Percentiles rank a stretch among this genome's conserved stretches.
These are phyloP conservation scores for Yamadazyma diddensiae DNA, from an alignment of 1,139 yeast species.

Conservation along the genomic window DNA sequence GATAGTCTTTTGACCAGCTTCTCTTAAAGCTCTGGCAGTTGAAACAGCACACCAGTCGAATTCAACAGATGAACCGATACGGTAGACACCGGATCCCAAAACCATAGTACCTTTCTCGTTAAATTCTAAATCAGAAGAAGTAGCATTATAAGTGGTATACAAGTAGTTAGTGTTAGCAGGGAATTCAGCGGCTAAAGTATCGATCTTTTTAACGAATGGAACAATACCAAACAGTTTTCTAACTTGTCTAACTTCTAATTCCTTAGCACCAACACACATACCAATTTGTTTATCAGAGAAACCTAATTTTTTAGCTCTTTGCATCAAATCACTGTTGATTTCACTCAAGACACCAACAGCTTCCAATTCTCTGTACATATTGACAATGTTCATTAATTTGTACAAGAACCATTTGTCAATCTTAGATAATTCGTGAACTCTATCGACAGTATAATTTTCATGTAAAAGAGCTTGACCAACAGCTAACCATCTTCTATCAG, in stretches of 20 bases:
- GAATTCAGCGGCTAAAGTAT: conserved; percentile 97
- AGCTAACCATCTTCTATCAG: conserved; percentile 98
- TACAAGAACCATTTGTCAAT: conserved; percentile 95
- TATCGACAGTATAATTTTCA: conserved; percentile 86
- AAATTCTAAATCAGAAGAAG: conserved; percentile 77
- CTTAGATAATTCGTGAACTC: conserved; percentile 84
- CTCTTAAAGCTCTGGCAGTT: conserved; percentile 91
- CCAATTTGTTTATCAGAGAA: conserved; percentile 95
- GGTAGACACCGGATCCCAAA: conserved; percentile 95
- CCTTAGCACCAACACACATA: conserved; percentile 62
- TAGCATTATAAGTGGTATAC: conserved; percentile 94
- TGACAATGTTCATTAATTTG: conserved; percentile 87
- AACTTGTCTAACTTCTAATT: conserved; percentile 74
- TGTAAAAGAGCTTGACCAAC: conserved; percentile 94
- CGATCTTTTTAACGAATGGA: conserved; percentile 95
- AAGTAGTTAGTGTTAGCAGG: conserved; percentile 96
- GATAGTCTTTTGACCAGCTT: conserved; percentile 81
- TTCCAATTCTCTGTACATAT: conserved; percentile 81
- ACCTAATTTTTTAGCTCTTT: conserved; percentile 87
- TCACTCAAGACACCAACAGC: conserved; percentile 53
- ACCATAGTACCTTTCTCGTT: conserved; percentile 92
- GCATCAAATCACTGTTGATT: conserved; percentile 65
- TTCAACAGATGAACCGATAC: conserved; percentile 98
- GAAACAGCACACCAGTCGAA: conserved; percentile 99
- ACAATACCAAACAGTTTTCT: conserved; percentile 76